Conservation (phyloP, 2,329 filamentous ascomycete species). For the Canariomyces notabilis region DNA sequence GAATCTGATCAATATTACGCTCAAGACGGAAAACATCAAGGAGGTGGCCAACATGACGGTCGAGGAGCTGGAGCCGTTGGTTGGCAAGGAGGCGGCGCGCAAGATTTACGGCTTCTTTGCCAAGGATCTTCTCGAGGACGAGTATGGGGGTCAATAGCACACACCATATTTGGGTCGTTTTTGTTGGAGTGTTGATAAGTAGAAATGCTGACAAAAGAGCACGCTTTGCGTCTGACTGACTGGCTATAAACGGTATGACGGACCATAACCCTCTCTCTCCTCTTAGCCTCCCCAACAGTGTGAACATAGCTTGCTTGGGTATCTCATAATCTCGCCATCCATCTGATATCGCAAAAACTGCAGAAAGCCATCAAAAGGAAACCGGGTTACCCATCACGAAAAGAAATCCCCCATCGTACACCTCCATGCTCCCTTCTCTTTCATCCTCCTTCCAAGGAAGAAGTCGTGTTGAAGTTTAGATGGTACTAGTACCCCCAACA, state of each 20-base stretch:
- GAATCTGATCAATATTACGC: conserved; percentile 66
- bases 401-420: not conserved
- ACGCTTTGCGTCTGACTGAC: no score
- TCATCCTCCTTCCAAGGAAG: no score
- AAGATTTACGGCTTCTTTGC: conserved; percentile 81
- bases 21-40: conserved; percentile 68
- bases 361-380: no score
- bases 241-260: no score
- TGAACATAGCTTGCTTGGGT: no score
- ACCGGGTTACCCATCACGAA: conserved; percentile 1
- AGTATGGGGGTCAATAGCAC: conserved; percentile 14
- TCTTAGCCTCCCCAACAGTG: no score
- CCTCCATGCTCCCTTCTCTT: not conserved
- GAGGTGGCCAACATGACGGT: conserved; percentile 85
- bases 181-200: not conserved
- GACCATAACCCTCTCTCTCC: no score
- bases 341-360: no score
- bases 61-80: conserved; percentile 64
- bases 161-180: not conserved
- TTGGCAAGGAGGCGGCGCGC: conserved; percentile 72
- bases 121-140: conserved; percentile 52
- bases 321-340: no score
- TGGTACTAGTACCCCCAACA: conserved; percentile 20
- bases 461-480: no score
- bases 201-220: no score